These are phyloP conservation scores for Erysimum cheiranthoides DNA, from an alignment of 345 rosid species.

Conservation along the genomic window DNA sequence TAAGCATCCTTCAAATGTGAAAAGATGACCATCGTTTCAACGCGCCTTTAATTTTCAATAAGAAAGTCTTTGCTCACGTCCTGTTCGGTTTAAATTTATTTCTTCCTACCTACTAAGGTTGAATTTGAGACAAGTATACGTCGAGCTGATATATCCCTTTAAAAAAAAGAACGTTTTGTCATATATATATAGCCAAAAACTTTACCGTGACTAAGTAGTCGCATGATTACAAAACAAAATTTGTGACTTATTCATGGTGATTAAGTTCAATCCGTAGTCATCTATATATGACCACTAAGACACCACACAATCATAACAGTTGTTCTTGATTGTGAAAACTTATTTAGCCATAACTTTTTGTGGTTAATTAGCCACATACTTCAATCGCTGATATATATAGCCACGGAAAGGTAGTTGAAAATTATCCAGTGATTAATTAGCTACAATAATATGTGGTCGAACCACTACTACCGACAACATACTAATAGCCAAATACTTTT, in stretches of 20 bases:
- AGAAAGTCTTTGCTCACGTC: constrained; percentile 8
- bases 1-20: background rate
- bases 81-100: background rate
- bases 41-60: constrained; percentile 1
- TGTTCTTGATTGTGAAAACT: background rate
- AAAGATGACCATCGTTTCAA: constrained; percentile 11
- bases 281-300: background rate
- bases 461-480: background rate
- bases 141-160: background rate
- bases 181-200: background rate
- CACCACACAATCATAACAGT: background rate
- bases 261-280: background rate
- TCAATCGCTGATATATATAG: no score
- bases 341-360: background rate
- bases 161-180: background rate
- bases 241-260: background rate
- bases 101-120: background rate
- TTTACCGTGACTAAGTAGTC: background rate
- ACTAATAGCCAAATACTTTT: background rate
- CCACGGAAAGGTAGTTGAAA: background rate
- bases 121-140: constrained; percentile 6
- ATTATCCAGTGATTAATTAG: background rate
- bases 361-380: background rate
- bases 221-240: background rate
- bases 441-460: background rate